Base-by-base conservation (phyloP, 2,329 filamentous ascomycete genomes). In the Hortaea werneckii region DNA sequence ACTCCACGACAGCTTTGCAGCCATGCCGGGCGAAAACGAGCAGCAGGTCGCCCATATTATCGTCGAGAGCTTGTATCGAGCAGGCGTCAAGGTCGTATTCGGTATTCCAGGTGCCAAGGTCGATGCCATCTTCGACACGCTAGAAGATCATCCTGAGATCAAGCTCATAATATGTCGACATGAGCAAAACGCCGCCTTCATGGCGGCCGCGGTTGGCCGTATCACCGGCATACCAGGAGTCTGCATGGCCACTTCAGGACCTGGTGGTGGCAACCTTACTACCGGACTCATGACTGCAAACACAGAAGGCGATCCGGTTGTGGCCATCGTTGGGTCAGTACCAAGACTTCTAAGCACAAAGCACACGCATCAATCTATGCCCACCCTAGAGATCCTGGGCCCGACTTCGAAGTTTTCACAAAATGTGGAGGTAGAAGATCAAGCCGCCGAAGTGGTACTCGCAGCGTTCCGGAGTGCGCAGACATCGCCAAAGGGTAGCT, bases 161-260 rank as follows among this genome's bases (percentile, higher is more conserved):
- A 63, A 64, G 47, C 61, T 74, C 11, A 60, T 74, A 26, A 66
- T 74, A 9, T 71, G 68, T 47, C 63, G 71, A 11, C 71, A 74
- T 50, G 71, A 74, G 53, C 71, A 74, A 46, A 74, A 74, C 53
- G 70, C 70, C 11, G 70, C 70, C 5, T 71, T 74, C 58, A 74
- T 74, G 61, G 70, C 71, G 13, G 69, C 68, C 2, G 71, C 69
- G 0, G 59, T 69, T 20, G 71, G 71, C 8, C 60, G 69, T 29
- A 67, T 74, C 47, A 73, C 69, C 1, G 70, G 69, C 12, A 58
- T 59, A 2, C 69, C 70, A 4, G 70, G 70, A 8, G 70, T 72
- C 1, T 70, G 66, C 54, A 67, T 73, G 40, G 70, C 67, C 12
- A 74, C 71, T 2, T 71, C 67, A 9, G 71, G 51, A 0, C 71